phyloP scores from a whole-genome alignment of 192 early-diverging fungal species.

The Umbelopsis ramanniana region DNA sequence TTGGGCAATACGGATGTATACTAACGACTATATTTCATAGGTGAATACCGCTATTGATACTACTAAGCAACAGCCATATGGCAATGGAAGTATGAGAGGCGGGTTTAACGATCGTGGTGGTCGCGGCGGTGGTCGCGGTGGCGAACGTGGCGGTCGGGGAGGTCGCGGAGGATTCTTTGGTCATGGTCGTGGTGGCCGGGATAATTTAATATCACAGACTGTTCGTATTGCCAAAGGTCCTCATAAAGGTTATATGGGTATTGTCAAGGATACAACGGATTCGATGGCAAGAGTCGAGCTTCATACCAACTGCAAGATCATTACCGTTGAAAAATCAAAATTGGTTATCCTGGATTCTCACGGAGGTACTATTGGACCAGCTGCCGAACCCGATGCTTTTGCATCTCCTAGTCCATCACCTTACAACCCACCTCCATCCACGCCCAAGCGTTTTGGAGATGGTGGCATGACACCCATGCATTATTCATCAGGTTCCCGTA shows the following conservation, averaged over 20 bases:
- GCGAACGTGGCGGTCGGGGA: constrained; percentile 50
- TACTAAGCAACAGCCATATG: constrained; percentile 27
- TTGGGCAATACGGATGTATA: neutral
- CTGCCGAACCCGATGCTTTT: constrained; percentile 36
- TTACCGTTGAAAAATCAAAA: constrained; percentile 81
- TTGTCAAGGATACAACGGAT: constrained; percentile 87
- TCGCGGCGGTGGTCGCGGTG: constrained; percentile 46
- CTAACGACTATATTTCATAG: neutral
- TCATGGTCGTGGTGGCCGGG: constrained; percentile 54
- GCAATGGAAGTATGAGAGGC: constrained; percentile 18
- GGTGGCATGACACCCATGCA: constrained; percentile 55
- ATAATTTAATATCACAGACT: constrained; percentile 71
- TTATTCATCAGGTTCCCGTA: constrained; percentile 45
- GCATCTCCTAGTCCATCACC: constrained; percentile 25
- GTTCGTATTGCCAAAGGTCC: constrained; percentile 86
- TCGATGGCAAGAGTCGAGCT: constrained; percentile 83
- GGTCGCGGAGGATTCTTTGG: constrained; percentile 62
- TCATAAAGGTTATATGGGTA: constrained; percentile 97
- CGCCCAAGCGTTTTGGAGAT: constrained; percentile 43
- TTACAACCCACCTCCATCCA: constrained; percentile 33
- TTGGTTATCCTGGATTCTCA: constrained; percentile 66
- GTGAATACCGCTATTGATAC: constrained; percentile 18
- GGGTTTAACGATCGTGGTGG: constrained; percentile 17
- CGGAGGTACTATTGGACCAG: constrained; percentile 57
- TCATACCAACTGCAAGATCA: constrained; percentile 83